These are phyloP conservation scores for Verticillium isaacii DNA, from an alignment of 2,329 filamentous ascomycete species.

Conservation along the genomic window DNA sequence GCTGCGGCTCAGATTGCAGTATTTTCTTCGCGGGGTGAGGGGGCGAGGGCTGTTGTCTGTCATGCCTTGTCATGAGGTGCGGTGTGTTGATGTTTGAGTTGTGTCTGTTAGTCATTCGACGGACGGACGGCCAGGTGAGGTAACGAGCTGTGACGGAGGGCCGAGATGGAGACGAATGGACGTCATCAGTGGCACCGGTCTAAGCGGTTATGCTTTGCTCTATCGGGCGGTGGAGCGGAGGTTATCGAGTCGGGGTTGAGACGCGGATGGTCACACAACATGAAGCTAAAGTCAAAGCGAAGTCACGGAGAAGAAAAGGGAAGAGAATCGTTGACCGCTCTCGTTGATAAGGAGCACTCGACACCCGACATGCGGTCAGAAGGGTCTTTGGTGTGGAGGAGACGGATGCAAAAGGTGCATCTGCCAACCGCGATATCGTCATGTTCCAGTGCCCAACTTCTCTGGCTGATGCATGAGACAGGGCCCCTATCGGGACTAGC, in stretches of 20 bases:
- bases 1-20: slow-evolving; percentile 17
- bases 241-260: no score
- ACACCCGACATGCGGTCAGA: not conserved
- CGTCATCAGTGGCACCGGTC: not conserved
- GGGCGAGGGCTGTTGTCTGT: not conserved
- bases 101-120: not conserved
- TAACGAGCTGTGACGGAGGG: not conserved
- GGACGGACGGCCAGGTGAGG: not conserved
- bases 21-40: not conserved
- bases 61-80: not conserved
- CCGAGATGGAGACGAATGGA: not conserved
- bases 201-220: not conserved
- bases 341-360: not conserved
- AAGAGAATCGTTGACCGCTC: not conserved
- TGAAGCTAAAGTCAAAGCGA: not conserved
- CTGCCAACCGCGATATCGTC: not conserved
- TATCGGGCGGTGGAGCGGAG: no score
- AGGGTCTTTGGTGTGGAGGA: not conserved
- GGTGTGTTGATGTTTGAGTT: not conserved
- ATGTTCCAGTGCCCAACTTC: not conserved
- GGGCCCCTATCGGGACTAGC: not conserved
- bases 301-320: not conserved
- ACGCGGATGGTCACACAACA: not conserved
- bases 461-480: not conserved
- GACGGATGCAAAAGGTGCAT: not conserved